Evolutionary conservation across 2,329 filamentous ascomycete genomes (phyloP), one percentile per base, ranked within the genome.

Genomic region (Penicillium sp.): DNA sequence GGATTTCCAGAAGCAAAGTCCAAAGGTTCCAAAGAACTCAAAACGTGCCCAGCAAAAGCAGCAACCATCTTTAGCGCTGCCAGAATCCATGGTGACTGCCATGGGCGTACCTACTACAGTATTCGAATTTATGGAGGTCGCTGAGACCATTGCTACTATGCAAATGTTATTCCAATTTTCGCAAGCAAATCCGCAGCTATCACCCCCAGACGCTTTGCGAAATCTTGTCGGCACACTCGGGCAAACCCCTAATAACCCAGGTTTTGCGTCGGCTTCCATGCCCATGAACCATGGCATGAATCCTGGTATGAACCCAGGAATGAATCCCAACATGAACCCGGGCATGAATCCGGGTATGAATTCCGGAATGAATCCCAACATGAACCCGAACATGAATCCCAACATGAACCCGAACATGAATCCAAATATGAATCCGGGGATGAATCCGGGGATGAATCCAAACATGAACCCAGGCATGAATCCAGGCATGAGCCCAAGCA

Each of bases 71-170:
- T 63, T 82, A 38, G 72, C 75, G 19, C 61, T 79, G 19, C 74
- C 74, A 9, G 73, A 74, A 41, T 76, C 74, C 5, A 68, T 75
- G 65, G 73, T 76, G 7, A 75, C 70, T 26, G 74, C 78, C 38
- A 80, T 78, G 55, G 85, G 84, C 38, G 75, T 87, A 42, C 81
- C 83, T 7, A 73, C 74, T 39, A 74, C 76, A 40, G 78, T 87
- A 47, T 78, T 84, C 70, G 76, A 78, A 61, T 86, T 85, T 66
- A 75, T 88, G 57, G 85, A 88, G 79, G 79, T 86, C 57, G 82
- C 81, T 55, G 85, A 88, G 70, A 86, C 84, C 29, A 81, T 87
- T 67, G 84, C 82, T 50, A 78, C 81, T 60, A 87, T 88, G 85
- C 79, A 79, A 53, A 77, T 79, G 55, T 70, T 87, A 32, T 84